Evolutionary conservation across 176 grass and related monocot genomes (phyloP), one percentile per base, ranked within the genome.

Genomic region (Panicum miliaceum): DNA sequence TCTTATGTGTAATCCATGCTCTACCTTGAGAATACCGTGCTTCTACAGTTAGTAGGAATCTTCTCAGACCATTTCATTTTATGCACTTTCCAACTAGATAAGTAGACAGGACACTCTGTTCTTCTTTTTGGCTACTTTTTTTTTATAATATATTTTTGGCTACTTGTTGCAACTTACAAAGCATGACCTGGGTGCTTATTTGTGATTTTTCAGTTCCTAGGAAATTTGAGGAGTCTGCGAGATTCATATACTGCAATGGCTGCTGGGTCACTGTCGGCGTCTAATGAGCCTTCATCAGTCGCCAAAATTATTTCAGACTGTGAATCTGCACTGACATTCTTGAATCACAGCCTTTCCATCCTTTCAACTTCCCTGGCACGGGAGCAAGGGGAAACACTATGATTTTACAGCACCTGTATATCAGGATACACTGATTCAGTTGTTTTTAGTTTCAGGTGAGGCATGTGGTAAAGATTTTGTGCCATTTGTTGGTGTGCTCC

Each of bases 281-380:
- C 85, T 20, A 94, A 92, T 8, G 91, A 96, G 42, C 93, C 93
- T 80, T 96, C 93, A 5, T 99, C 93, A 0, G 89, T 95, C 76
- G 81, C 91, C 4, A 99, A 99, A 84, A 92, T 96, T 61, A 94
- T 99, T 65, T 89, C 94, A 53, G 96, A 99, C 29, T 99, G 96
- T 38, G 96, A 99, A 92, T 94, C 96, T 26, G 89, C 96, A 14
- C 78, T 99, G 35, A 96, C 96, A 46, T 96, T 99, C 83, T 91
- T 99, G 54, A 99, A 96, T 64, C 86, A 89, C 58, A 99, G 96
- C 37, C 96, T 99, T 74, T 54, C 93, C 7, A 94, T 99, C 88
- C 96, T 99, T 57, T 99, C 96, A 5, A 99, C 93, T 88, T 99
- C 96, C 0, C 91, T 99, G 38, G 89, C 93, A 61, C 88, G 96